Evolutionary conservation across 371 early-diverging fungal species (phyloP), one percentile per base, ranked within the genome.

Genomic region (Actinomucor elegans): DNA sequence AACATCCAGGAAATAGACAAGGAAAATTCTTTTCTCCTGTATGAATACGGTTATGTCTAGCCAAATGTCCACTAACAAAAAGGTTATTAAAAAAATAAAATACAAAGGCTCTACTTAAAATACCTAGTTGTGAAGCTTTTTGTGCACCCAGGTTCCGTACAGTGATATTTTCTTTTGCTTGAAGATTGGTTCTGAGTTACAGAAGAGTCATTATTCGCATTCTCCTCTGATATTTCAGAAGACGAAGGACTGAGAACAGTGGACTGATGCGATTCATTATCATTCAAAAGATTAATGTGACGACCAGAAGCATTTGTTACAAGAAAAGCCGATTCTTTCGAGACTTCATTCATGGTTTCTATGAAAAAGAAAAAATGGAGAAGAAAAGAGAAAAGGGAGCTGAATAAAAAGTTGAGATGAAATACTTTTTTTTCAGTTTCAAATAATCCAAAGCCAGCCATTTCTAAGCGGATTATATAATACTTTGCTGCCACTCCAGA

Each of bases 1-100:
- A 70, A 63, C 96, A 96, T 0, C 82, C 85, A 2, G 84, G 81
- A 61, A 83, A 77, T 5, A 87, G 66, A 62, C 96, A 96, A 29
- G 83, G 74, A 64, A 88, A 94, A 43, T 93, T 94, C 69, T 89
- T 92, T 69, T 94, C 94, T 31, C 93, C 93, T 0, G 94, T 94
- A 62, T 93, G 95, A 47, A 93, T 92, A 27, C 92, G 78, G 64
- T 89, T 83, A 67, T 94, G 94, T 32, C 96, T 80, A 45, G 92
- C 88, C 49, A 95, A 73, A 67, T 92, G 87, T 0, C 86, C 88
- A 70, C 88, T 88, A 54, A 24, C 9, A 12, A 34, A 26, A 24
- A 21, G n/a, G n/a, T n/a, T n/a, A n/a, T n/a, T n/a, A n/a, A n/a
- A n/a, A n/a, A n/a, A n/a, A n/a, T n/a, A n/a, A n/a, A n/a, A n/a